phyloP scores from a whole-genome alignment of 257 asterid species.

The Capsicum baccatum region DNA sequence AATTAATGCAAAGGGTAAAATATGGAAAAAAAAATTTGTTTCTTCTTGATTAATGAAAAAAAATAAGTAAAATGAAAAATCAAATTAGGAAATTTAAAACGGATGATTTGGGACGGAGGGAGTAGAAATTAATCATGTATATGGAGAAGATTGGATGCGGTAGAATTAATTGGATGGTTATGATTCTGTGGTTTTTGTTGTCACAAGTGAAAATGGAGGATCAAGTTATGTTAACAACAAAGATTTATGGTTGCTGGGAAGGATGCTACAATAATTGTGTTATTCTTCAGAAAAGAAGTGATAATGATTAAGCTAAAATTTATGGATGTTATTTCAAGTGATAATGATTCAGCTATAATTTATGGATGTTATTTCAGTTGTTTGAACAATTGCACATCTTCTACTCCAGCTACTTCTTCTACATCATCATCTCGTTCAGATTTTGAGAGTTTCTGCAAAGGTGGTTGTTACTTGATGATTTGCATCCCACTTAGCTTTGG shows the following conservation, averaged over 20 bases:
- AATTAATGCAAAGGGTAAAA: too few species aligned
- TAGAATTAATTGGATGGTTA: conserved; percentile 17
- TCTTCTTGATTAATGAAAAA: too few species aligned
- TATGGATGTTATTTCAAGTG: conserved; percentile 7
- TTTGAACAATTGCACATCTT: conserved; percentile 28
- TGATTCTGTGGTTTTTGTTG: neutral
- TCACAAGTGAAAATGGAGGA: conserved; percentile 22
- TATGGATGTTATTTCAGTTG: conserved; percentile 20
- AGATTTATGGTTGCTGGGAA: conserved; percentile 31
- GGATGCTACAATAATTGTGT: conserved; percentile 31
- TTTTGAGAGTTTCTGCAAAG: conserved; percentile 46
- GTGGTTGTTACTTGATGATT: conserved; percentile 51
- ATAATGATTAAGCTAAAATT: neutral
- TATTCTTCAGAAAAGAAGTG: neutral
- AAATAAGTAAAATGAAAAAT: too few species aligned
- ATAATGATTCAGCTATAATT: neutral
- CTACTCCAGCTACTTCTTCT: conserved; percentile 29
- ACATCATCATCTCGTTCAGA: conserved; percentile 25
- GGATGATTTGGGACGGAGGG: too few species aligned
- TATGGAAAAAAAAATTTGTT: too few species aligned
- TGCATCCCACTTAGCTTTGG: conserved; percentile 45
- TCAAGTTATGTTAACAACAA: neutral
- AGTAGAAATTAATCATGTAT: too few species aligned
- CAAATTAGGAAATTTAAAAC: too few species aligned
- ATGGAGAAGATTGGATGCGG: conserved; percentile 1